Conservation (phyloP, 2,329 filamentous ascomycete species). For the Mollisiaceae sp. region DNA sequence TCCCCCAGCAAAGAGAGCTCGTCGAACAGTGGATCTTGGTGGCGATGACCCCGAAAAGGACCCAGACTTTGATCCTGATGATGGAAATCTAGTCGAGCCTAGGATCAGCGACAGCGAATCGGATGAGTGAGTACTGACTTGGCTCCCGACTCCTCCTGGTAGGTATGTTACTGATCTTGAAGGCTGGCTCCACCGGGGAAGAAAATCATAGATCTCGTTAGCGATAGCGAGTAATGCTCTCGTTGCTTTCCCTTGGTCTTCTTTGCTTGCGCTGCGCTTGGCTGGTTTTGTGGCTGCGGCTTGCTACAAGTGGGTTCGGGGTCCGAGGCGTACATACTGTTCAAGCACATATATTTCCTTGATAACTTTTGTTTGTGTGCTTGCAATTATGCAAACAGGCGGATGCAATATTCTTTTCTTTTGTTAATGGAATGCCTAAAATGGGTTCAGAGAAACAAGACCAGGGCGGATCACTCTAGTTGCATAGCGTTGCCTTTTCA, state of each 20-base stretch:
- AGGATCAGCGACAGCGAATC: constrained; percentile 5
- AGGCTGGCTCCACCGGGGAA: not conserved
- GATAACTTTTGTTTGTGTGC: not conserved
- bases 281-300: not conserved
- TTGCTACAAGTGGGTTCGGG: not conserved
- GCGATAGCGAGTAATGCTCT: constrained; percentile 1
- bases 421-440: not conserved
- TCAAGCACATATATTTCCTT: not conserved
- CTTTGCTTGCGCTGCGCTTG: not conserved
- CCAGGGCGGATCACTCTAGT: not conserved
- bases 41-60: constrained; percentile 6
- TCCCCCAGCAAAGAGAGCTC: constrained; percentile 7
- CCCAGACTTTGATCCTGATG: constrained; percentile 3
- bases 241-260: not conserved
- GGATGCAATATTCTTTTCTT: not conserved
- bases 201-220: not conserved
- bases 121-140: constrained; percentile 16
- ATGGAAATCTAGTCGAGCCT: constrained; percentile 7
- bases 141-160: not conserved
- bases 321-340: not conserved
- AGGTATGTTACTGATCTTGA: constrained; percentile 4
- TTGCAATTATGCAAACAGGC: not conserved
- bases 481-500: not conserved
- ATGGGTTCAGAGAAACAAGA: not conserved
- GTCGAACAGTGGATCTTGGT: not conserved